A percentile compares a stretch with the other conserved stretches of the same genome.
phyloP scores from a whole-genome alignment of 495 filamentous ascomycete genomes.

The Aspergillus avenaceus region DNA sequence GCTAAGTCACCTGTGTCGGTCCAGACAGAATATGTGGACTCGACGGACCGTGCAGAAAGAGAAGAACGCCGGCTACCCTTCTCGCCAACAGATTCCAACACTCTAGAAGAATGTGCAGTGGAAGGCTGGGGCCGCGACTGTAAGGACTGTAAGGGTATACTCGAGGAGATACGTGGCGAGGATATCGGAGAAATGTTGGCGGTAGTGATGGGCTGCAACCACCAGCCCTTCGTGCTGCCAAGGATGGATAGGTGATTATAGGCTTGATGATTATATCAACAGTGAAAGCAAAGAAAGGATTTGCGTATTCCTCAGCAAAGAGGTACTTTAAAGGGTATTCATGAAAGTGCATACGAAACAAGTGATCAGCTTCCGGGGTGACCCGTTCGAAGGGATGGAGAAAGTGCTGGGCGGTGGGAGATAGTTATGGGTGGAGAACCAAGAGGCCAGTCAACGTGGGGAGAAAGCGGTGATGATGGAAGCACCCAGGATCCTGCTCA shows the following conservation, averaged over 20 bases:
- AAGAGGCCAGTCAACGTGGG: not conserved
- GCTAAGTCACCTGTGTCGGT: conserved; percentile 91
- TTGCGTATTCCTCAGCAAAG: conserved; percentile 5
- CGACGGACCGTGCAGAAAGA: conserved; percentile 56
- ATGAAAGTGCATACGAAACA: conserved; percentile 6
- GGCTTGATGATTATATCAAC: conserved; percentile 1
- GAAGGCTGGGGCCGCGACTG: conserved; percentile 34
- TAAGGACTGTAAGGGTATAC: conserved; percentile 56
- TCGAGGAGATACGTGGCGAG: conserved; percentile 44
- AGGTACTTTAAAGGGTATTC: not conserved
- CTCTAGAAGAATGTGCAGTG: conserved; percentile 29
- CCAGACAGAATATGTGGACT: conserved; percentile 77
- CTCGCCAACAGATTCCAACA: conserved; percentile 42
- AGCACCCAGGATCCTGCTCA: conserved; percentile 10
- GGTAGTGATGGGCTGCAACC: conserved; percentile 44
- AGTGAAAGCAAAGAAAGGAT: not conserved
- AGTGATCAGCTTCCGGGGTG: not conserved
- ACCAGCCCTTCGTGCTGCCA: conserved; percentile 31
- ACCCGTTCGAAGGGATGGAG: conserved; percentile 1
- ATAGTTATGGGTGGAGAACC: not conserved
- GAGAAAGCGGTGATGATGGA: conserved; percentile 12
- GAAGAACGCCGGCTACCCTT: conserved; percentile 48
- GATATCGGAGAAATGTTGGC: conserved; percentile 58
- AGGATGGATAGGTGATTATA: not conserved
- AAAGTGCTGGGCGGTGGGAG: not conserved